Evolutionary conservation across 169 alveolate genomes (phyloP), one percentile per base, ranked within the genome.

Genomic region (Plasmodium sp.): DNA sequence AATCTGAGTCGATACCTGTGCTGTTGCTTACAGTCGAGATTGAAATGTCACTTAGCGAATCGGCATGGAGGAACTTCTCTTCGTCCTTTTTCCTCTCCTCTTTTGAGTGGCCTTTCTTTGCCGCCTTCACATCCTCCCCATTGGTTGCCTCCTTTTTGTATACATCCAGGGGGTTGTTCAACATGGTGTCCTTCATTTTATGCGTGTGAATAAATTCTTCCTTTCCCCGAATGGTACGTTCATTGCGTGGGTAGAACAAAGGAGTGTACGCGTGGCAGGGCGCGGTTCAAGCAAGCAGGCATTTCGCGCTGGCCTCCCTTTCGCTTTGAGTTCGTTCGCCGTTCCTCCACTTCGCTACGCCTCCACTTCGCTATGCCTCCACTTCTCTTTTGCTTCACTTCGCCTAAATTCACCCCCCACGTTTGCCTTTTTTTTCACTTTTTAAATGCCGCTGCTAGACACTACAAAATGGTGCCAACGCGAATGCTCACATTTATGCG

Each of bases 1-100:
- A 67, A 91, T 91, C 95, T 5, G 95, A 91, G 36, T 81, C 92
- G 74, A 91, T 91, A 14, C 95, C 95, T 43, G 95, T 71, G 36
- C 95, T 91, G 45, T 91, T 91, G 77, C 92, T 81, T 9, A 91
- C 71, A 7, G 95, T 91, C 10, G 95, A 91, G 51, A 91, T 36
- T 27, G 95, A 91, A 91, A 91, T 73, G 22, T 91, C 95, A 36
- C 95, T 91, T 72, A 91, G 58, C 33, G 85, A 85, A 10, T 43
- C 41, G 6, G 39, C 85, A 43, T 56, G 48, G 73, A 34, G 27
- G 73, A n/a, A 36, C 48, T 84, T 27, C 14, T 39, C 83, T 39
- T 84, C 51, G 5, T 84, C 81, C 91, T 33, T 73, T 33, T 56
- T 83, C 9, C 9, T 51, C 22, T 39, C 43, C 33, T 45, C 41